A percentile compares a stretch with the other conserved stretches of the same genome.
phyloP scores from a whole-genome alignment of 495 filamentous ascomycete genomes.

The Podospora pseudoanserina region DNA sequence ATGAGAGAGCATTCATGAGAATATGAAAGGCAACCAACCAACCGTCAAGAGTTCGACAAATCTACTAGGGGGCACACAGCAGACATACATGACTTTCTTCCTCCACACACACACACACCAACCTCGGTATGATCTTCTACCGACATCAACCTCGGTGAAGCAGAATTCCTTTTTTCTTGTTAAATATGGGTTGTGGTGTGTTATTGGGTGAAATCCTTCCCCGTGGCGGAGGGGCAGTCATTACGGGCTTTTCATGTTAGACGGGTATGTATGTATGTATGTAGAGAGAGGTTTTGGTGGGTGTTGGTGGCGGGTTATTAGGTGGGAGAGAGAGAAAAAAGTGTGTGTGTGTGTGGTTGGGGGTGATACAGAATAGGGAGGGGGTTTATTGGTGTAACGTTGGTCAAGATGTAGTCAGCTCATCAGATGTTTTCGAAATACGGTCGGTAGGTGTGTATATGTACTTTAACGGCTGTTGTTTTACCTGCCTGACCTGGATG shows the following conservation, averaged over 20 bases:
- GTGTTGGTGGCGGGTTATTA: too few relatives aligned
- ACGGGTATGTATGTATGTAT: neutral
- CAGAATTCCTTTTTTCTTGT: neutral
- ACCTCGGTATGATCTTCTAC: neutral
- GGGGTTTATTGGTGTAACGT: neutral
- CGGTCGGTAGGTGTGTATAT: neutral
- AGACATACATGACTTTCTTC: too few relatives aligned
- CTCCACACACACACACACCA: neutral
- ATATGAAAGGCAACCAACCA: too few relatives aligned
- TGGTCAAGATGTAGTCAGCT: neutral
- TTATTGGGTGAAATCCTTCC: neutral
- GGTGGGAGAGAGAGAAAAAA: neutral
- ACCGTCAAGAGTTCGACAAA: too few relatives aligned
- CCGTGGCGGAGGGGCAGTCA: neutral
- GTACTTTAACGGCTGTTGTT: neutral
- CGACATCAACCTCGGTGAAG: neutral
- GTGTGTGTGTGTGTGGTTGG: neutral
- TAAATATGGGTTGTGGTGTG: neutral
- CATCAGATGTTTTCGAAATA: neutral
- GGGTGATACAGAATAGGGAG: neutral
- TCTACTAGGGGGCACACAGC: too few relatives aligned
- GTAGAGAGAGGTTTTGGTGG: too few relatives aligned
- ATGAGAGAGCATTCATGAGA: too few relatives aligned
- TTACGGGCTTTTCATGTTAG: neutral
- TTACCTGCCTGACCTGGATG: neutral